Conservation (phyloP, 1,284 basidiomycete genomes). For the Volvariella volvacea region DNA sequence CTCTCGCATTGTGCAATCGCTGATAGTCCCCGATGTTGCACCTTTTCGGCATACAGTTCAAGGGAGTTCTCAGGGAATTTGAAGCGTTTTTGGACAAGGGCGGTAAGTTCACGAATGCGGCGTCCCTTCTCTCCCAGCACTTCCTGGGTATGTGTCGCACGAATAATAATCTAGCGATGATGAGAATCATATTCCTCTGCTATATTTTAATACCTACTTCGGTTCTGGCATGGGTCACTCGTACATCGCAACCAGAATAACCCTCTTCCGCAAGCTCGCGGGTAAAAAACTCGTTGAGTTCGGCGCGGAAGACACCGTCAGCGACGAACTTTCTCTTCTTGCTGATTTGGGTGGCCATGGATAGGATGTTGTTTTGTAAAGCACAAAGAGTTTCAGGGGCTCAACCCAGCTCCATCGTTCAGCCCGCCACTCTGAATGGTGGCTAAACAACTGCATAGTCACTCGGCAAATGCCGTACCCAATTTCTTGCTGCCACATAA, state of each 20-base stretch:
- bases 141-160: constrained; percentile 99
- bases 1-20: constrained; percentile 99
- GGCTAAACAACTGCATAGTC: constrained; percentile 25
- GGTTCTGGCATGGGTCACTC: constrained; percentile 98
- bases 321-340: constrained; percentile 99
- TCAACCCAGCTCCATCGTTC: not conserved
- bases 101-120: constrained; percentile 97
- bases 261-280: constrained; percentile 99
- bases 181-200: constrained; percentile 6
- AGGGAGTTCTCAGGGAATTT: constrained; percentile 99
- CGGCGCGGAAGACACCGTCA: constrained; percentile 97
- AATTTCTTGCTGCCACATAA: too few species aligned
- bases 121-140: constrained; percentile 99
- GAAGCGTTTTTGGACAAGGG: constrained; percentile 99
- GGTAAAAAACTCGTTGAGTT: constrained; percentile 98
- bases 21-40: constrained; percentile 97
- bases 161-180: constrained; percentile 88
- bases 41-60: constrained; percentile 99
- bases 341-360: constrained; percentile 82
- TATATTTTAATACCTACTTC: constrained; percentile 48
- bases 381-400: not conserved
- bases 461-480: too few species aligned
- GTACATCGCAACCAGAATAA: constrained; percentile 99
- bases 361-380: constrained; percentile 14
- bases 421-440: constrained; percentile 11